Percentiles rank a stretch among this genome's conserved stretches.
Evolutionary conservation across 495 filamentous ascomycete genomes (phyloP).

Genomic region (Neurospora sp.): DNA sequence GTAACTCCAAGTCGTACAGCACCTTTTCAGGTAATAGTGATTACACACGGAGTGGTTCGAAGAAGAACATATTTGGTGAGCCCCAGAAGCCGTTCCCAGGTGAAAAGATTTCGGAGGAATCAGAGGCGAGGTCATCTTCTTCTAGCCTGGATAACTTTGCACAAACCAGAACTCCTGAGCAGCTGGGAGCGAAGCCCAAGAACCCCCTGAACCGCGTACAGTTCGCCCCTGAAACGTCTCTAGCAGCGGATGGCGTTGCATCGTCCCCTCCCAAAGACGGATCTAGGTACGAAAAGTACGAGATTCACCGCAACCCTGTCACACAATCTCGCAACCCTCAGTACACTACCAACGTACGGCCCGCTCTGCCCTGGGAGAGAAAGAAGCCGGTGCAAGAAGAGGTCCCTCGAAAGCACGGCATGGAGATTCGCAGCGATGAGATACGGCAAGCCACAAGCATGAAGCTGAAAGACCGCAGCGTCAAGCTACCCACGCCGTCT

Average conservation of each 20-base stretch:
- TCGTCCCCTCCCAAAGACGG: slow-evolving; percentile 40
- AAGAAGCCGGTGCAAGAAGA: slow-evolving; percentile 11
- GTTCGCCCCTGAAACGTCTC: slow-evolving; percentile 28
- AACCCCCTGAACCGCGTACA: slow-evolving; percentile 49
- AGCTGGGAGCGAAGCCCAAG: slow-evolving; percentile 39
- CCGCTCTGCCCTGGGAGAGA: slow-evolving; percentile 20
- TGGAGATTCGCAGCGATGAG: slow-evolving; percentile 76
- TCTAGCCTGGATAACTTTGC: neutral
- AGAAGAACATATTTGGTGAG: slow-evolving; percentile 48
- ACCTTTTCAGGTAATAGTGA: slow-evolving; percentile 12
- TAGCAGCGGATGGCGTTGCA: slow-evolving; percentile 4
- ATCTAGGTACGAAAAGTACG: slow-evolving; percentile 55
- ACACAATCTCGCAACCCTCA: slow-evolving; percentile 62
- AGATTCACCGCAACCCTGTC: slow-evolving; percentile 70
- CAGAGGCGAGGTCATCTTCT: slow-evolving; percentile 33
- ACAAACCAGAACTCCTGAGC: slow-evolving; percentile 14
- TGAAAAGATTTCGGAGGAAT: slow-evolving; percentile 86
- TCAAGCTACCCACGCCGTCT: slow-evolving; percentile 74
- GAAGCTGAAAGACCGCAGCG: slow-evolving; percentile 70
- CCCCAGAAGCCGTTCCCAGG: slow-evolving; percentile 49
- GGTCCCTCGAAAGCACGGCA: slow-evolving; percentile 53
- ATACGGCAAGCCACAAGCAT: slow-evolving; percentile 87
- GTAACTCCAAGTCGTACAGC: slow-evolving; percentile 18
- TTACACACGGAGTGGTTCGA: slow-evolving; percentile 37
- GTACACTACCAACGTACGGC: slow-evolving; percentile 54